phyloP scores from a whole-genome alignment of 768 basidiomycete species.

The Tylopilus sp. region DNA sequence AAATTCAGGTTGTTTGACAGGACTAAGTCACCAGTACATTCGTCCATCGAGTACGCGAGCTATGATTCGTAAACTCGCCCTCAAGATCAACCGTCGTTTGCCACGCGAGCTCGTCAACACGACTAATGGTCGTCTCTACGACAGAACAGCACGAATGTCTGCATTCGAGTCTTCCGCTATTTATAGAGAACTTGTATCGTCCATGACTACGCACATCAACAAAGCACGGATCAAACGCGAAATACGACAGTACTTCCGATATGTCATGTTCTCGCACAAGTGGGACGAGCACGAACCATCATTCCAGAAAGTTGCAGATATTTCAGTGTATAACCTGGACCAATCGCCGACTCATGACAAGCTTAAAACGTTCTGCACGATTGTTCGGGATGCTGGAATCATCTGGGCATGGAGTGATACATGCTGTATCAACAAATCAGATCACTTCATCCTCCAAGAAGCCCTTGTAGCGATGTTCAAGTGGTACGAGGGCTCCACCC shows the following conservation, averaged over 20 bases:
- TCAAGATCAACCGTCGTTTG: neutral
- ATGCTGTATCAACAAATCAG: neutral
- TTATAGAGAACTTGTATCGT: neutral
- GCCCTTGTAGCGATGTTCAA: too few species aligned
- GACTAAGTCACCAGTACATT: neutral
- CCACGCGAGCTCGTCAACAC: neutral
- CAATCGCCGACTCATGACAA: neutral
- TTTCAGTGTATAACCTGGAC: neutral
- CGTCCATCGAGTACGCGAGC: neutral
- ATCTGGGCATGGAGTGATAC: too few species aligned
- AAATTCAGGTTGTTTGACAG: neutral
- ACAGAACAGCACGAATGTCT: neutral
- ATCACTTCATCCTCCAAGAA: neutral
- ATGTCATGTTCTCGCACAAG: constrained; percentile 1
- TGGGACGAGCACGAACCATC: neutral
- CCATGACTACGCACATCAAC: neutral
- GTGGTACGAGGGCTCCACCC: neutral
- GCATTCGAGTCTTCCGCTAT: neutral
- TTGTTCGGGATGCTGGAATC: neutral
- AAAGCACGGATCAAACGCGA: neutral
- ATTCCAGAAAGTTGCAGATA: neutral
- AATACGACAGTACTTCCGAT: neutral
- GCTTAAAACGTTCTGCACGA: neutral
- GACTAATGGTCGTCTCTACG: neutral
- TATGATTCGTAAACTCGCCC: neutral